These are phyloP conservation scores for Lecanicillium sp. DNA, from an alignment of 2,329 filamentous ascomycete species.

Conservation along the genomic window DNA sequence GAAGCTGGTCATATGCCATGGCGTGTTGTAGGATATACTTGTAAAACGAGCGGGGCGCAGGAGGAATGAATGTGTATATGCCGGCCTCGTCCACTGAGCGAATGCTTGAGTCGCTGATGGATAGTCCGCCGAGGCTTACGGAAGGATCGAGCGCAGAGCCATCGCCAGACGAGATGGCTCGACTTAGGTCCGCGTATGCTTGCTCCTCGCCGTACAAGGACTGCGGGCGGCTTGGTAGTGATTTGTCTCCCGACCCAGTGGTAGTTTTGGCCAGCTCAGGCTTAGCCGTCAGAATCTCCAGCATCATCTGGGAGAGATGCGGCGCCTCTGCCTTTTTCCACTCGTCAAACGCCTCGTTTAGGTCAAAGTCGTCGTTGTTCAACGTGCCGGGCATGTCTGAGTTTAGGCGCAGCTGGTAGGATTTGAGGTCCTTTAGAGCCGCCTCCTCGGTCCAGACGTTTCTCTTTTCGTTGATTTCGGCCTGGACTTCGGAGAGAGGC, in stretches of 20 bases:
- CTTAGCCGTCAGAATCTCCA: constrained; percentile 79
- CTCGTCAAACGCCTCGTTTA: constrained; percentile 76
- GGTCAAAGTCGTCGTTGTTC: constrained; percentile 78
- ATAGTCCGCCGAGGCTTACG: constrained; percentile 59
- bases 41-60: constrained; percentile 76
- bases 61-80: constrained; percentile 82
- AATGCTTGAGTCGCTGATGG: constrained; percentile 46
- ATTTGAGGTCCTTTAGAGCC: constrained; percentile 83
- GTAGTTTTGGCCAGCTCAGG: constrained; percentile 78
- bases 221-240: constrained; percentile 43
- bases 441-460: constrained; percentile 84
- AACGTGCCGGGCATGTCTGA: constrained; percentile 71
- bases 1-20: constrained; percentile 56
- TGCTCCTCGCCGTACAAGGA: constrained; percentile 41
- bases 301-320: constrained; percentile 87
- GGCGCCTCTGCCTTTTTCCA: constrained; percentile 90
- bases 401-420: constrained; percentile 83
- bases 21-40: constrained; percentile 74
- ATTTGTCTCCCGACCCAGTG: constrained; percentile 48
- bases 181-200: constrained; percentile 44
- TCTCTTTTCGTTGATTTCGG: constrained; percentile 77
- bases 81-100: constrained; percentile 52
- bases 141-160: constrained; percentile 53
- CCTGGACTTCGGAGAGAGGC: constrained; percentile 71
- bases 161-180: constrained; percentile 40